These are phyloP conservation scores for Xerocomus brunneocitrinus DNA, from an alignment of 768 basidiomycete genomes.

Conservation along the genomic window DNA sequence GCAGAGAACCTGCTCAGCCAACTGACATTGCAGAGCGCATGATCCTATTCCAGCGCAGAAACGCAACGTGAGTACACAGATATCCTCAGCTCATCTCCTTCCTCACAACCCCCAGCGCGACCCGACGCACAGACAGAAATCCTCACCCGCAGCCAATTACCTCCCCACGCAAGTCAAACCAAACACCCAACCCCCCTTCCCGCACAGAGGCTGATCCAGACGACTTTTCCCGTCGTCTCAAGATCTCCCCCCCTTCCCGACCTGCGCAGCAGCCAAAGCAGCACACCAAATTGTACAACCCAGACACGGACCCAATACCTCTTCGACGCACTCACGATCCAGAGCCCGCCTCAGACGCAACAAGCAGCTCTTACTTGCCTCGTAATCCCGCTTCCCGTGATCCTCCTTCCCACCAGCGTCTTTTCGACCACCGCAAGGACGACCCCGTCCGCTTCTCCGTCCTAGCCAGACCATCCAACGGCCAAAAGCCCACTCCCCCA, in stretches of 20 bases:
- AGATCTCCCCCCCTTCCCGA: conserved; percentile 54
- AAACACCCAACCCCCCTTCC: conserved; percentile 21
- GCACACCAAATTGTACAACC: conserved; percentile 61
- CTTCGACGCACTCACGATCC: conserved; percentile 60
- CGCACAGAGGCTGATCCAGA: conserved; percentile 58
- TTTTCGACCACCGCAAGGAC: conserved; percentile 88
- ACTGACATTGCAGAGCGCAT: conserved; percentile 60
- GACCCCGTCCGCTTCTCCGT: conserved; percentile 85
- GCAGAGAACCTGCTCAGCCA: conserved; percentile 38
- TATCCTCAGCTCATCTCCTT: not conserved
- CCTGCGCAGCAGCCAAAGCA: conserved; percentile 33
- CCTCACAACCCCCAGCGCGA: conserved; percentile 33
- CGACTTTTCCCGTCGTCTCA: conserved; percentile 69
- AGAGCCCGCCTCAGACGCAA: conserved; percentile 58
- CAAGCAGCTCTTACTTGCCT: conserved; percentile 45
- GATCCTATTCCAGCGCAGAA: conserved; percentile 61
- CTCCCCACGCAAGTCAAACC: conserved; percentile 14
- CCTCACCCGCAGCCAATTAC: not conserved
- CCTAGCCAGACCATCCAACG: conserved; percentile 45
- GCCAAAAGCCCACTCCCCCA: conserved; percentile 44
- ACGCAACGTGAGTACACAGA: conserved; percentile 46
- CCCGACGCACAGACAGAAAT: conserved; percentile 41
- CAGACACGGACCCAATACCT: conserved; percentile 63
- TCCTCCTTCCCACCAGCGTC: conserved; percentile 40
- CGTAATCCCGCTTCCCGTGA: conserved; percentile 31